These are phyloP conservation scores for Craterostigma plantagineum DNA, from an alignment of 257 asterid genomes.

Conservation along the genomic window DNA sequence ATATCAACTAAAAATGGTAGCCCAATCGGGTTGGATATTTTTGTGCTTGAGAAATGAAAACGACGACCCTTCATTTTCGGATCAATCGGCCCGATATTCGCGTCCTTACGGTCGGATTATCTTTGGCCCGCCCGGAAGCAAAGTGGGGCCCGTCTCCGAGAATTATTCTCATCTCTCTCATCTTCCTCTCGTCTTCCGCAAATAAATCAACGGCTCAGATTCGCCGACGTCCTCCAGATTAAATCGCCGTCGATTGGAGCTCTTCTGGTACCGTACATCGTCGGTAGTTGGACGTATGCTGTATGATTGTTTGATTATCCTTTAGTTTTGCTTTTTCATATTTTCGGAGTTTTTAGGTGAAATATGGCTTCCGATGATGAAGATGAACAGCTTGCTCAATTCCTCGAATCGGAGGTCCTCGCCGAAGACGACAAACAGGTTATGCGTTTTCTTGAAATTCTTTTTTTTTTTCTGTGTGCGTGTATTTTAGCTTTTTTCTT, in stretches of 20 bases:
- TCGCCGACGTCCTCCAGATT: conserved; percentile 19
- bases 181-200: neutral
- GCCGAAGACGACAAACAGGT: conserved; percentile 57
- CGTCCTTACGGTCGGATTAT: no score
- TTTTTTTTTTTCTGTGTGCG: neutral
- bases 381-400: conserved; percentile 56
- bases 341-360: neutral
- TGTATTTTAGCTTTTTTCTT: neutral
- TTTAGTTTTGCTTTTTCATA: conserved; percentile 5
- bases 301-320: conserved; percentile 1
- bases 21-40: no score
- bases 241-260: conserved; percentile 20
- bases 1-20: no score
- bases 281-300: neutral
- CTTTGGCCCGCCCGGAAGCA: no score
- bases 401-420: conserved; percentile 73
- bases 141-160: no score
- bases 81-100: no score
- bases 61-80: no score
- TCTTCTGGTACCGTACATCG: neutral
- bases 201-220: conserved; percentile 29
- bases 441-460: conserved; percentile 18
- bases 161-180: no score
- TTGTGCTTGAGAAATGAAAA: no score
- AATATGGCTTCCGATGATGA: conserved; percentile 80